Evolutionary conservation across 371 early-diverging fungal genomes (phyloP).

Genomic region (Dichotomocladium elegans): DNA sequence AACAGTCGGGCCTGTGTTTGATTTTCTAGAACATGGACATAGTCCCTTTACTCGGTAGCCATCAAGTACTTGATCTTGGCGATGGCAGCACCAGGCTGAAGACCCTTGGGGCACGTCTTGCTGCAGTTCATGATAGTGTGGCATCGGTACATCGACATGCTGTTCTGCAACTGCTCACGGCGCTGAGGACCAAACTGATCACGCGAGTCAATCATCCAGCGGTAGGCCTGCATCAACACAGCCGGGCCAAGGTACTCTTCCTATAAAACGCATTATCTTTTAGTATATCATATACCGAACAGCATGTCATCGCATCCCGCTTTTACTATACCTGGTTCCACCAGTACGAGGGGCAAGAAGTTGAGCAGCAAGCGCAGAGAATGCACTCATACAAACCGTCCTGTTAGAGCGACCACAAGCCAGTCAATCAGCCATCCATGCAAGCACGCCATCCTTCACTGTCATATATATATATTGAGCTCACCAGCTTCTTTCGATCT

Average conservation of each 20-base stretch:
- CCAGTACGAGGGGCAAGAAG: constrained; percentile 96
- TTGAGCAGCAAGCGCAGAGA: constrained; percentile 96
- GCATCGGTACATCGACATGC: constrained; percentile 95
- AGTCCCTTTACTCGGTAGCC: constrained; percentile 72
- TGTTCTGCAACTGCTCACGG: constrained; percentile 86
- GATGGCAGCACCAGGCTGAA: constrained; percentile 94
- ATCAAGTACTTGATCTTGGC: constrained; percentile 93
- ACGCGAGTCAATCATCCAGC: constrained; percentile 97
- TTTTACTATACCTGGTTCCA: constrained; percentile 70
- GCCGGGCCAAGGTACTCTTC: constrained; percentile 95
- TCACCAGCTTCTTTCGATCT: constrained; percentile 88
- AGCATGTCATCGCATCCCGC: background rate
- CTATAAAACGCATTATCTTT: background rate
- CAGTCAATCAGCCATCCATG: too few relatives aligned
- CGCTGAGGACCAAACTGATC: constrained; percentile 91
- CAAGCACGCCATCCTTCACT: background rate
- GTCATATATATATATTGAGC: background rate
- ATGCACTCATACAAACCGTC: constrained; percentile 98
- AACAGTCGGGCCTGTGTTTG: background rate
- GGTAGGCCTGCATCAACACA: constrained; percentile 94
- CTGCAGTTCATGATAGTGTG: constrained; percentile 99
- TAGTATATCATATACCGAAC: background rate
- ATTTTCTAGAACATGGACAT: background rate
- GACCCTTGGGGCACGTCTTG: constrained; percentile 95
- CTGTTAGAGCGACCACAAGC: constrained; percentile 14